These are phyloP conservation scores for Tolypocladium inflatum DNA, from an alignment of 2,329 filamentous ascomycete genomes.

Conservation along the genomic window DNA sequence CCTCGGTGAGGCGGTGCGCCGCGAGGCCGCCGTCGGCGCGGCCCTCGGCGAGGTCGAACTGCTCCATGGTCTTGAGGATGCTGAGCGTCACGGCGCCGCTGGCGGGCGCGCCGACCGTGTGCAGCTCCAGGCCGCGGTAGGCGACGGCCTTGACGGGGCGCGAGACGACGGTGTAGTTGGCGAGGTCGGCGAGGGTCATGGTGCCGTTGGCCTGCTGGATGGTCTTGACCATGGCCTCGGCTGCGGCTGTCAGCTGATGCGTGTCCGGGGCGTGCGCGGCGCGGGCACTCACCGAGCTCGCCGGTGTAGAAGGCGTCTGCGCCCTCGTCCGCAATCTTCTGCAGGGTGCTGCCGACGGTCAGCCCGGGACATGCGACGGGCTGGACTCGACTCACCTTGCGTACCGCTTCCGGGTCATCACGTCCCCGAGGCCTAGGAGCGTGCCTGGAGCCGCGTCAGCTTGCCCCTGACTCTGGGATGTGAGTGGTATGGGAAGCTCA, in stretches of 20 bases:
- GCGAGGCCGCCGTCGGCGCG: slow-evolving; percentile 48
- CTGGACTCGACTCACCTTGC: slow-evolving; percentile 34
- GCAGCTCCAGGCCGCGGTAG: slow-evolving; percentile 63
- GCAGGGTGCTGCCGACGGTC: slow-evolving; percentile 44
- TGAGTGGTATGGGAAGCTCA: slow-evolving; percentile 5
- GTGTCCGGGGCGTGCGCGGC: too few species aligned
- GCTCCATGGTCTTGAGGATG: slow-evolving; percentile 74
- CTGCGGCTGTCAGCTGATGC: slow-evolving; percentile 27
- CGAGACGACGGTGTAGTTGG: slow-evolving; percentile 58
- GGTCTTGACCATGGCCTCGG: slow-evolving; percentile 61
- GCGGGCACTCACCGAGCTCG: slow-evolving; percentile 37
- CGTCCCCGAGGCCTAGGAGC: slow-evolving; percentile 62
- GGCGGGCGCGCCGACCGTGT: slow-evolving; percentile 62
- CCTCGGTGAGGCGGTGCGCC: slow-evolving; percentile 76
- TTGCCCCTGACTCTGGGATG: background rate
- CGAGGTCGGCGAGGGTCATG: slow-evolving; percentile 72
- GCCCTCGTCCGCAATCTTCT: slow-evolving; percentile 65
- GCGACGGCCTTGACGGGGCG: slow-evolving; percentile 54
- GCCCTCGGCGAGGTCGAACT: slow-evolving; percentile 52
- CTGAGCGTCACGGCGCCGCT: slow-evolving; percentile 68
- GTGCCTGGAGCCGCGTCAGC: slow-evolving; percentile 32
- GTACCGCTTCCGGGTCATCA: slow-evolving; percentile 71
- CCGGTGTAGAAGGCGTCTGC: slow-evolving; percentile 67
- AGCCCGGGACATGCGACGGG: background rate
- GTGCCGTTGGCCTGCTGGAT: slow-evolving; percentile 66